Base-by-base conservation (phyloP, 257 asterid species). In the Linaria vulgaris region DNA sequence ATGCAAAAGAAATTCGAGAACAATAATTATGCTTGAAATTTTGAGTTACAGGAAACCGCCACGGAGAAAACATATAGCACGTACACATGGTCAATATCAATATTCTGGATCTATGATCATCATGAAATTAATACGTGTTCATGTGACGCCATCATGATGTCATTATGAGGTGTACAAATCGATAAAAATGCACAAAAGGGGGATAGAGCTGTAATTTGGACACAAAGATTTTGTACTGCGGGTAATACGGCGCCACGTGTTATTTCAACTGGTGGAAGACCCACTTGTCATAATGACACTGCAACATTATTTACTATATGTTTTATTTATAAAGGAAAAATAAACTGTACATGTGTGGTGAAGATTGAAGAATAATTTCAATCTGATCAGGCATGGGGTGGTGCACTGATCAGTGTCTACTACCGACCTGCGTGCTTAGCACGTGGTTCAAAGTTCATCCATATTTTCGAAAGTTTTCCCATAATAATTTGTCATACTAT, bases 61-160 rank as follows among this genome's bases (percentile, higher is more conserved):
- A n/a, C n/a, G n/a, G n/a, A n/a, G n/a, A n/a, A n/a, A n/a, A n/a
- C n/a, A n/a, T n/a, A n/a, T n/a, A n/a, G n/a, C n/a, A n/a, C n/a
- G n/a, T n/a, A n/a, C n/a, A n/a, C n/a, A n/a, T n/a, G n/a, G n/a
- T n/a, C n/a, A n/a, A n/a, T n/a, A n/a, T n/a, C n/a, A n/a, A n/a
- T n/a, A n/a, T n/a, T n/a, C 6, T 34, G 41, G 41, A 4, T 34
- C 41, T 3, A 34, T 34, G 3, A 27, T 3, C 34, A 34, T 8
- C 9, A 34, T 34, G 5, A 34, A 3, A 1, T 43, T 43, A 43
- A 43, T 44, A 44, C 17, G 16, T 44, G 17, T 0, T 14, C 4
- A 57, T 63, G 43, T 78, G 78, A 74, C 16, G 44, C 77, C 71
- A 72, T n/a, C 16, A 4, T 74, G 83, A 72, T 44, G 62, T 74